Evolutionary conservation across 2,329 filamentous ascomycete species (phyloP).

Genomic region (Aureobasidium zeae): DNA sequence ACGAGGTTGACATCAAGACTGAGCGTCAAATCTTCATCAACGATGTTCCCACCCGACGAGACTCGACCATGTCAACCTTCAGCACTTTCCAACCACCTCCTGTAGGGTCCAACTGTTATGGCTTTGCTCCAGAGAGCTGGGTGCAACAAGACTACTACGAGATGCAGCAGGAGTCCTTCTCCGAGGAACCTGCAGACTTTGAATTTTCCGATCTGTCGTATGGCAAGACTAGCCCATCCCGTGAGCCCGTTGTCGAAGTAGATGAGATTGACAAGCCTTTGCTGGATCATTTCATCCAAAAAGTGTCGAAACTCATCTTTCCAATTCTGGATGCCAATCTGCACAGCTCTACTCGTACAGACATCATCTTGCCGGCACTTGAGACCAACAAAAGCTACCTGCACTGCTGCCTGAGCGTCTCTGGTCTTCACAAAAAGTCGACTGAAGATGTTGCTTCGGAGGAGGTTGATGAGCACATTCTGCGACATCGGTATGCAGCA

Average conservation of each 20-base stretch:
- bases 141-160: conserved; percentile 63
- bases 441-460: conserved; percentile 57
- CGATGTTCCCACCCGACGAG: conserved; percentile 72
- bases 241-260: conserved; percentile 68
- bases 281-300: conserved; percentile 82
- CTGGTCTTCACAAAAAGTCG: conserved; percentile 84
- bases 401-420: conserved; percentile 89
- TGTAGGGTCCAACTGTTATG: conserved; percentile 54
- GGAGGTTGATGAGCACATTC: conserved; percentile 80
- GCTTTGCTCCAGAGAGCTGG: conserved; percentile 57
- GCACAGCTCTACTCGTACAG: conserved; percentile 68
- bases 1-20: conserved; percentile 93
- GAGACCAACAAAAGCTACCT: conserved; percentile 89
- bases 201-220: conserved; percentile 79
- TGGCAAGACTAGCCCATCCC: conserved; percentile 51
- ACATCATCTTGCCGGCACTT: conserved; percentile 77
- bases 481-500: conserved; percentile 81
- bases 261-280: conserved; percentile 81
- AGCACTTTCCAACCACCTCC: conserved; percentile 81
- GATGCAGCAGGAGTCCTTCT: conserved; percentile 57
- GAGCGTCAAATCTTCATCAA: conserved; percentile 91
- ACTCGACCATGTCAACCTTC: conserved; percentile 86
- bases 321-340: conserved; percentile 87
- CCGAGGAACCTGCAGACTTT: conserved; percentile 50
- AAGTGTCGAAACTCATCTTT: conserved; percentile 80